phyloP scores from a whole-genome alignment of 2,329 filamentous ascomycete species.

The Immersiporthe knoxdaviesiana region DNA sequence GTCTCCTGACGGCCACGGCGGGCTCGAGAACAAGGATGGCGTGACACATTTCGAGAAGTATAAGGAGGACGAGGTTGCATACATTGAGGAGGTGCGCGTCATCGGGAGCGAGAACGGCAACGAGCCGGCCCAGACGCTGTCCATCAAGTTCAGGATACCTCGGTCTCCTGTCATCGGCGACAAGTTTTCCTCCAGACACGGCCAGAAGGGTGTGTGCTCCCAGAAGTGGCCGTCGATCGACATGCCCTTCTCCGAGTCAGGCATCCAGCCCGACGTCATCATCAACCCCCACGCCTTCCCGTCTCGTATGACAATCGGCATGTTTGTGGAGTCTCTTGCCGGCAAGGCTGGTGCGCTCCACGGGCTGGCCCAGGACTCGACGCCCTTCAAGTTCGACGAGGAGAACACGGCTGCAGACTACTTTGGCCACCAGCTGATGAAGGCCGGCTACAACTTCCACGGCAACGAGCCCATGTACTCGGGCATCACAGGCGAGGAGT shows the following conservation, averaged over 20 bases:
- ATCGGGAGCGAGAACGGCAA: conserved; percentile 83
- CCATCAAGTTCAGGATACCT: conserved; percentile 90
- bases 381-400: conserved; percentile 93
- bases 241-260: conserved; percentile 96
- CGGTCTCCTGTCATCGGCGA: conserved; percentile 92
- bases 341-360: conserved; percentile 94
- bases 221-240: conserved; percentile 94
- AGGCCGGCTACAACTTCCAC: conserved; percentile 96
- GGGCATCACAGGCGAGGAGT: conserved; percentile 92
- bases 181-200: conserved; percentile 98
- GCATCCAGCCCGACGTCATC: conserved; percentile 96
- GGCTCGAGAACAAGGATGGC: conserved; percentile 83
- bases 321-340: conserved; percentile 97
- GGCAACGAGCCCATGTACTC: conserved; percentile 99
- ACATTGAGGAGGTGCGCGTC: conserved; percentile 89
- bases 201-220: conserved; percentile 95
- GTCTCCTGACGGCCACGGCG: conserved; percentile 74
- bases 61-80: conserved; percentile 87
- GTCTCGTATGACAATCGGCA: conserved; percentile 99
- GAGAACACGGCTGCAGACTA: conserved; percentile 89
- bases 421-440: conserved; percentile 93
- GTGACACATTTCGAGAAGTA: conserved; percentile 89
- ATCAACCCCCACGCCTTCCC: conserved; percentile 99
- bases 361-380: conserved; percentile 93
- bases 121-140: conserved; percentile 84